Evolutionary conservation across 495 filamentous ascomycete genomes (phyloP).

Genomic region (Pseudevernia furfuracea): DNA sequence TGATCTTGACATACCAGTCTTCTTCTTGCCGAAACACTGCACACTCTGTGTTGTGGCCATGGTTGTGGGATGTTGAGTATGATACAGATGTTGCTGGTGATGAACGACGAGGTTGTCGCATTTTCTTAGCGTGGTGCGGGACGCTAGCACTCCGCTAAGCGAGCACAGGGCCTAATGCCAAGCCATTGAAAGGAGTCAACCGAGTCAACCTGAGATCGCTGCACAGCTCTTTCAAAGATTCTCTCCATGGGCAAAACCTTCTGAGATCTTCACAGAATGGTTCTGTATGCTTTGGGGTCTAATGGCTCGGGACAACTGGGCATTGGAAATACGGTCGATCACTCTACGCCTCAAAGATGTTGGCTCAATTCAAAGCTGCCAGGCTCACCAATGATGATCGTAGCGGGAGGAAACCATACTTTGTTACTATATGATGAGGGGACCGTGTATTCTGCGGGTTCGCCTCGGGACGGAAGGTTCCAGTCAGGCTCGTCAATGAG

Average conservation of each 20-base stretch:
- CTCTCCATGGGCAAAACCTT: background rate
- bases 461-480: conserved; percentile 43
- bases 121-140: conserved; percentile 23
- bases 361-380: conserved; percentile 12
- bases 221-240: background rate
- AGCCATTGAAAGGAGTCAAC: no score
- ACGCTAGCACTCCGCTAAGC: conserved; percentile 25
- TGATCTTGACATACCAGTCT: conserved; percentile 52
- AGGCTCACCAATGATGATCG: conserved; percentile 29
- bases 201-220: background rate
- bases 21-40: conserved; percentile 94
- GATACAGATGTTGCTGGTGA: background rate
- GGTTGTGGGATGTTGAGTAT: conserved; percentile 30
- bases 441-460: conserved; percentile 55
- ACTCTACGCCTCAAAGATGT: conserved; percentile 57
- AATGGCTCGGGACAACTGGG: conserved; percentile 86
- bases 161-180: conserved; percentile 16
- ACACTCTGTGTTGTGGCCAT: conserved; percentile 80
- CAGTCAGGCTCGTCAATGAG: background rate
- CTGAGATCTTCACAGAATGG: conserved; percentile 25
- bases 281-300: conserved; percentile 78
- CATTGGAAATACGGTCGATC: conserved; percentile 66
- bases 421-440: conserved; percentile 55
- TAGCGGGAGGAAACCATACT: conserved; percentile 87
- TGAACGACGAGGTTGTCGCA: conserved; percentile 8